phyloP scores from a whole-genome alignment of 306 rosid species.

The Purshia tridentata region DNA sequence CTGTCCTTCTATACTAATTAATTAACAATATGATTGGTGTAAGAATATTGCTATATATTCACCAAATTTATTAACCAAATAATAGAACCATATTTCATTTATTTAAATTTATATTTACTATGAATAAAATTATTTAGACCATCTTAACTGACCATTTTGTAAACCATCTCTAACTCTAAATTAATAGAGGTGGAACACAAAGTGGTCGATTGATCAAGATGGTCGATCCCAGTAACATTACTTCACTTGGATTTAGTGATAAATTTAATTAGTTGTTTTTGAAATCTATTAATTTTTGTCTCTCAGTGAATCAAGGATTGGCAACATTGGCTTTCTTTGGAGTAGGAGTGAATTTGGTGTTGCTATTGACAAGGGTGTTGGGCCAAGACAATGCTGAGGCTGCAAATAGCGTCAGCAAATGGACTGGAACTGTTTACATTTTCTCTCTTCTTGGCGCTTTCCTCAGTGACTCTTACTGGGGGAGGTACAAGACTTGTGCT shows the following conservation, averaged over 20 bases:
- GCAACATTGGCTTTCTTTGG: slow-evolving; percentile 87
- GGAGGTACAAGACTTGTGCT: slow-evolving; percentile 70
- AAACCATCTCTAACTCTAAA: too few relatives aligned
- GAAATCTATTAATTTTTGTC: too few relatives aligned
- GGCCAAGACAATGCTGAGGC: slow-evolving; percentile 80
- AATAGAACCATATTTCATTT: too few relatives aligned
- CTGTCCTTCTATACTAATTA: not conserved
- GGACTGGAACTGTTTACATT: slow-evolving; percentile 79
- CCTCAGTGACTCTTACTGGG: slow-evolving; percentile 81
- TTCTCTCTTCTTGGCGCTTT: slow-evolving; percentile 85
- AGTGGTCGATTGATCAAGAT: too few relatives aligned
- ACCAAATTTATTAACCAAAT: too few relatives aligned
- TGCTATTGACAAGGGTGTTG: slow-evolving; percentile 64
- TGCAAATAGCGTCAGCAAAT: slow-evolving; percentile 76
- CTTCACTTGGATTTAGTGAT: too few relatives aligned
- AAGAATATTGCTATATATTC: too few relatives aligned
- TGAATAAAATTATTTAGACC: too few relatives aligned
- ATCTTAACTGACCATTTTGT: too few relatives aligned
- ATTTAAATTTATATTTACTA: too few relatives aligned
- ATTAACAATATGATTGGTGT: not conserved
- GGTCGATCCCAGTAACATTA: too few relatives aligned
- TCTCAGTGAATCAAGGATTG: slow-evolving; percentile 74
- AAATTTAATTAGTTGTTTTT: too few relatives aligned
- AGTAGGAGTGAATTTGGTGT: slow-evolving; percentile 72
- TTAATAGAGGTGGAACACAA: not conserved